phyloP scores from a whole-genome alignment of 1,139 yeast genomes.

The Geotrichum candidum region DNA sequence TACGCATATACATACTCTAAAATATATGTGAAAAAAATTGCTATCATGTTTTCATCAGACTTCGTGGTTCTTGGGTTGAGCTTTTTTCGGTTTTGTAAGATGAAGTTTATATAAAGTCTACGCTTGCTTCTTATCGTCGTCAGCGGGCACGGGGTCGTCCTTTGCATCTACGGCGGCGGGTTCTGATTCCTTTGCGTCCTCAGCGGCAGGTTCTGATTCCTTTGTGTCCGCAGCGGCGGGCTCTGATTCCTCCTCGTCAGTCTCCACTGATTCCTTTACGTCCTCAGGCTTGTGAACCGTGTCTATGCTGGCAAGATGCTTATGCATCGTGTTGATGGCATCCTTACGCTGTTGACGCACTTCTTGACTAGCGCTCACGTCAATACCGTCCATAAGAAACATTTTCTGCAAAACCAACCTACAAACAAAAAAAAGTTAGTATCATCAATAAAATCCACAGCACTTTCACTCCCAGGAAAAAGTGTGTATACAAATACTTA shows the following conservation, averaged over 20 bases:
- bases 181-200: not conserved
- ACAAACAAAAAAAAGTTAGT: not conserved
- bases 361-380: constrained; percentile 30
- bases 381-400: constrained; percentile 38
- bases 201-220: not conserved
- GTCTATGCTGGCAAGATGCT: constrained; percentile 33
- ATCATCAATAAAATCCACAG: not conserved
- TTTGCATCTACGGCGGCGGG: not conserved
- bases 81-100: not conserved
- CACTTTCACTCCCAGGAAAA: not conserved
- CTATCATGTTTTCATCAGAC: too few relatives aligned
- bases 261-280: not conserved
- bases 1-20: too few relatives aligned
- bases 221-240: not conserved
- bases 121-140: not conserved
- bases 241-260: not conserved
- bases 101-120: not conserved
- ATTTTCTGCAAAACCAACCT: constrained; percentile 35
- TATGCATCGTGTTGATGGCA: constrained; percentile 37
- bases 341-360: constrained; percentile 35
- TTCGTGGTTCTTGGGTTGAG: not conserved
- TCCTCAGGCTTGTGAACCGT: constrained; percentile 18
- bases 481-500: constrained; percentile 10
- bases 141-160: not conserved
- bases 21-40: too few relatives aligned